Base-by-base conservation (phyloP, 2,329 filamentous ascomycete genomes). In the Alternaria ethzedia region DNA sequence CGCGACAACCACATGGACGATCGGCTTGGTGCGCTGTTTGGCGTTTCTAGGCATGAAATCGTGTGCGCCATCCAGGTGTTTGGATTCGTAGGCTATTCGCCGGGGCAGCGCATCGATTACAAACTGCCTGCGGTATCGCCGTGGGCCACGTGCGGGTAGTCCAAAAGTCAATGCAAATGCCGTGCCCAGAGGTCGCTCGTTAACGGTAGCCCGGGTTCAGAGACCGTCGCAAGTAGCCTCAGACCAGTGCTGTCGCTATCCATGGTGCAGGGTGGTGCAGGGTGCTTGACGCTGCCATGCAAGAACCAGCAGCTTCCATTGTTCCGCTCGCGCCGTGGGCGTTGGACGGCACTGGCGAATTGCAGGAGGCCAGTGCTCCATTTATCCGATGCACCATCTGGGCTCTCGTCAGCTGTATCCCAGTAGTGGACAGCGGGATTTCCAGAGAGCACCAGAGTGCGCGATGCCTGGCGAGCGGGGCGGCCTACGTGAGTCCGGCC, bases 361-460 rank as follows among this genome's bases (percentile, higher is more conserved):
- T 36, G 68, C 63, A 68, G 56, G 17, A 36, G 43, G 44, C 46
- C 56, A 59, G 55, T 59, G 54, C 64, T 78, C 76, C 76, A 59
- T 79, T 78, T 76, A 78, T 61, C 75, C 76, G 76, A 71, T 54
- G 46, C 30, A 50, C 47, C 57, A 61, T 57, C 63, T 69, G 64
- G 65, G 65, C 66, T 49, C 51, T 57, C 59, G 71, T 70, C 67
- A 75, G 66, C 65, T 30, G 43, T 51, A 65, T 47, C 61, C 64
- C 58, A 54, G 63, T 57, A 57, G 50, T 56, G 52, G 57, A 47
- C 46, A 55, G 57, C 52, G 64, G 63, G 64, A 69, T 23, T 62
- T 52, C 59, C 30, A 52, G 23, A 28, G 20, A 47, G 32, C 25
- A 46, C 36, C 49, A 49, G 49, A 21, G 49, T 36, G 15, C 13